Evolutionary conservation across 768 basidiomycete genomes (phyloP).

Genomic region (Russula vinacea): DNA sequence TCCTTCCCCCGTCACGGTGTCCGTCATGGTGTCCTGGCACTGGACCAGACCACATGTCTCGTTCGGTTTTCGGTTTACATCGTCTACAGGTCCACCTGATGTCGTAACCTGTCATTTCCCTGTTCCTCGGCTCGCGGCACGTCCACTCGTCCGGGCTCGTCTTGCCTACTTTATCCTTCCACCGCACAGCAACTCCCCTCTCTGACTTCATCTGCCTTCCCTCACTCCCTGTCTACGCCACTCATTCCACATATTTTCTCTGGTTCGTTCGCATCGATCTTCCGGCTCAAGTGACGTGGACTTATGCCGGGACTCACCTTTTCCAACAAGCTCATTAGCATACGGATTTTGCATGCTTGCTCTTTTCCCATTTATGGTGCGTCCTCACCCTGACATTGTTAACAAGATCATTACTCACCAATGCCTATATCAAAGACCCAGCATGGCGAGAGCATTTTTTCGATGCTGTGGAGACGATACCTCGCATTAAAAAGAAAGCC

Average conservation of each 20-base stretch:
- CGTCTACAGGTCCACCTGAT: conserved; percentile 17
- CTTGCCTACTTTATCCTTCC: conserved; percentile 20
- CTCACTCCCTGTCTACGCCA: conserved; percentile 7
- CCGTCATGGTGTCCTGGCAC: conserved; percentile 20
- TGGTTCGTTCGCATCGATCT: conserved; percentile 88
- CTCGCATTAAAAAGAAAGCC: conserved; percentile 88
- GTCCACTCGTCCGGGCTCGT: conserved; percentile 5
- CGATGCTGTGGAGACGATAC: conserved; percentile 90
- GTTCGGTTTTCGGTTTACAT: conserved; percentile 21
- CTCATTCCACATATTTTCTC: conserved; percentile 67
- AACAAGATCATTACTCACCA: conserved; percentile 79
- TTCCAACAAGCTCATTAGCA: conserved; percentile 95
- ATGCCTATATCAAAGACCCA: conserved; percentile 87
- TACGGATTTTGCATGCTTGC: conserved; percentile 91
- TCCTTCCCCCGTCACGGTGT: conserved; percentile 23
- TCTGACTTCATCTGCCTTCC: conserved; percentile 13
- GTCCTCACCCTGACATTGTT: conserved; percentile 79
- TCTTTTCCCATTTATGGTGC: conserved; percentile 79
- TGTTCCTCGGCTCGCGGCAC: conserved; percentile 25
- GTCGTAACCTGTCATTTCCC: conserved; percentile 26
- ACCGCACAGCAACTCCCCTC: neutral
- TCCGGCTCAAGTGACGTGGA: conserved; percentile 96
- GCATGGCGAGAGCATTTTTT: conserved; percentile 77
- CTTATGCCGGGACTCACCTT: conserved; percentile 97
- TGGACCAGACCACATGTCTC: conserved; percentile 22